Evolutionary conservation across 169 alveolate genomes (phyloP), one percentile per base, ranked within the genome.

Genomic region (Condylostoma magnum): DNA sequence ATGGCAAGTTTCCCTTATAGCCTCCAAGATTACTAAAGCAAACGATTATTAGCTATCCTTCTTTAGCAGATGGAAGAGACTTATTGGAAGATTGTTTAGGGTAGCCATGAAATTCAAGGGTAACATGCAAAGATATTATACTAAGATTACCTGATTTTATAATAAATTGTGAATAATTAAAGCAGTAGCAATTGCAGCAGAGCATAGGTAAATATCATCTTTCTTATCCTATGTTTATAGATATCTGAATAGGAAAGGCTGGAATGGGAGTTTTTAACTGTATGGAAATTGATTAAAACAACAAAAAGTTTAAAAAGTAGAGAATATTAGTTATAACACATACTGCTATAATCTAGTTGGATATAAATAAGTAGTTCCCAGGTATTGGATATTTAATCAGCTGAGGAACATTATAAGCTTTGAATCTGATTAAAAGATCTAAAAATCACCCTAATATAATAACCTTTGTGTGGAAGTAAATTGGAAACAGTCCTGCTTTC

Each of bases 61-160:
- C 77, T 48, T 41, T 72, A 15, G 69, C 53, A 34, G 86, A 79
- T 57, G 86, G 86, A 31, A 65, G 86, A 43, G 75, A 79, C 37
- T 56, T 79, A 43, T 43, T 79, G 53, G 58, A 73, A 3, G 86
- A 74, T 20, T 60, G 72, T 41, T 37, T 79, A 31, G 60, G 74
- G 52, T 25, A 48, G 30, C 56, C 60, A 53, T 79, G 82, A 75
- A 30, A 58, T n/a, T 50, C 56, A 27, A 54, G 68, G 34, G 25
- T 71, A 22, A 52, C 69, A 57, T 37, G 52, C 30, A 38, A 54
- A 72, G 86, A 79, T 18, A 41, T 56, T 36, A 58, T 73, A 25
- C 60, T 20, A 12, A 20, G n/a, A 34, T 20, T 57, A 5, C 51
- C 48, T 34, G 37, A 57, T 28, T 57, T 57, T 34, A 5, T 33